Base-by-base conservation (phyloP, 2,329 filamentous ascomycete genomes). In the Diaporthe nobilis region DNA sequence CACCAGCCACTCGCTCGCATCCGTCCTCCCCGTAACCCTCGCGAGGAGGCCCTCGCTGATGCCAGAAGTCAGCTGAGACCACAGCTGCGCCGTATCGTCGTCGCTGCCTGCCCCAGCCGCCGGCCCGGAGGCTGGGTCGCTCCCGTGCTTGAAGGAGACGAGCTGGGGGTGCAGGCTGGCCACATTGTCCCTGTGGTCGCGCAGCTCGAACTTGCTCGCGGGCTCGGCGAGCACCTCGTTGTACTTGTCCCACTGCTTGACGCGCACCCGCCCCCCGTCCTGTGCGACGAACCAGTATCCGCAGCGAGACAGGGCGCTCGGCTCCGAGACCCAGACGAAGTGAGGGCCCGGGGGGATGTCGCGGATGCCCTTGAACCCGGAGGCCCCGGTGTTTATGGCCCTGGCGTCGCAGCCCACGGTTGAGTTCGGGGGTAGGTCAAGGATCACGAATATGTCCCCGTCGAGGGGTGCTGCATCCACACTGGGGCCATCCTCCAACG, bases 291-390 rank as follows among this genome's bases (percentile, higher is more conserved):
- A 85, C 90, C 91, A 93, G 80, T 89, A 91, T 7, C 90, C 91
- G 73, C 85, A 88, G 4, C 91, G 87, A 2, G 89, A 89, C 25
- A 86, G 84, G 25, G 85, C 84, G 2, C 84, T 84, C 0, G 86
- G 85, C 31, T 89, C 85, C 2, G 90, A 85, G 39, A 89, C 86
- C 90, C 90, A 93, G 75, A 92, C 84, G 75, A 93, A 88, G 80
- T 93, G 91, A 20, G 88, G 81, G 0, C 91, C 91, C 0, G 84
- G 80, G 0, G 90, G 89, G 37, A 93, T 84, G 73, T 90, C 85
- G 31, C 86, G 87, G 75, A 93, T 85, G 28, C 91, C 91, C 10
- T 84, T 83, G 78, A 92, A 90, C 31, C 86, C 77, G 20, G 73
- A 78, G 72, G 63, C 82, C 55, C 82, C 83, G 7, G 85, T 85